Base-by-base conservation (phyloP, 2,329 filamentous ascomycete species). In the Aciculosporium take region DNA sequence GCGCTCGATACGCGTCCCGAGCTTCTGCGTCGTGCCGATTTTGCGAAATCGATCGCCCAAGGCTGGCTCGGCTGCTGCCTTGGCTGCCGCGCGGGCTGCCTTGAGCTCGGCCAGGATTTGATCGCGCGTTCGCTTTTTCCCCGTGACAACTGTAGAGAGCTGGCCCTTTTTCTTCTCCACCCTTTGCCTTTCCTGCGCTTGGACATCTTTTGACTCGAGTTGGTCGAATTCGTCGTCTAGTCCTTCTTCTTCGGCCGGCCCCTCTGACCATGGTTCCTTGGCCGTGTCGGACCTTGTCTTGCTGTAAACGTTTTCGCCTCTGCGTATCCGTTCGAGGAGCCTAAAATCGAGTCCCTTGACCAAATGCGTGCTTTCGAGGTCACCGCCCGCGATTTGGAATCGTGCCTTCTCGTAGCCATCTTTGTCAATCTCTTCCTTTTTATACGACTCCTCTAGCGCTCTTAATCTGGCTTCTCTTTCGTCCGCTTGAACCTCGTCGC, bases 311-410 rank as follows among this genome's bases (percentile, higher is more conserved):
- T 88, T 65, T 57, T 87, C 83, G 31, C 82, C 84, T 42, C 70
- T 72, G 45, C 72, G 72, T 45, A 83, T 71, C 49, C 79, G 70
- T 57, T 83, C 75, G 23, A 88, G 65, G 10, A 96, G 66, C 58
- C 83, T 82, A 57, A 86, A 83, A 61, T 98, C 91, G 38, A 98
- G 63, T 0, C 91, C 91, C 56, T 95, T 96, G 37, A 96, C 81
- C 49, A 95, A 63, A 67, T 94, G 86, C 12, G 87, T 94, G 51
- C 78, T 85, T 12, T 67, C 67, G 18, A 88, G 62, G 57, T 94
- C 83, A 7, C 88, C 89, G 3, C 87, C 88, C 1, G 85, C 75
- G 42, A 95, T 85, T 51, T 93, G 74, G 47, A 74, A 74, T 27
- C 82, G 69, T 31, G 89, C 60, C 51, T 72, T 77, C 52, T 89